Conservation (phyloP, 805 yeast species). For the Suhomyces emberorum region DNA sequence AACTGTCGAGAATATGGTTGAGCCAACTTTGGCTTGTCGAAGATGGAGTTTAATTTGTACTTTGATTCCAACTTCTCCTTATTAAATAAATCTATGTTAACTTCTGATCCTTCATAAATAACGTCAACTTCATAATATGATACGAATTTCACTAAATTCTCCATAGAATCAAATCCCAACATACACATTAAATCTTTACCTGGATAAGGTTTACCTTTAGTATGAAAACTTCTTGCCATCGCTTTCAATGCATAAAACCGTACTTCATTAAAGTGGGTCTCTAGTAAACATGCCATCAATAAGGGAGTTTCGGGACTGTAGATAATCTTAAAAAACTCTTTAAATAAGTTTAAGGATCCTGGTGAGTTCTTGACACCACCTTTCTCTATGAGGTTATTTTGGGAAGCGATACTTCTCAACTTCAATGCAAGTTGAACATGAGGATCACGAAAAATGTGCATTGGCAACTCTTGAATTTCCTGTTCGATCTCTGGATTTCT, state of each 20-base stretch:
- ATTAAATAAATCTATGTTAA: slow-evolving; percentile 38
- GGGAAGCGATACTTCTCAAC: slow-evolving; percentile 63
- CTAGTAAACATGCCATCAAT: slow-evolving; percentile 69
- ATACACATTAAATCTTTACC: slow-evolving; percentile 43
- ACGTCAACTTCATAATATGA: slow-evolving; percentile 58
- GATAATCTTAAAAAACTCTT: slow-evolving; percentile 57
- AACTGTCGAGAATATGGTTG: slow-evolving; percentile 34
- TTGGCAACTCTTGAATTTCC: slow-evolving; percentile 67
- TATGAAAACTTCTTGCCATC: slow-evolving; percentile 63
- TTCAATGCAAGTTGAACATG: slow-evolving; percentile 68
- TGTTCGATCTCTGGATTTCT: slow-evolving; percentile 84
- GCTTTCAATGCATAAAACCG: slow-evolving; percentile 70
- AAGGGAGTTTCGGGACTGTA: slow-evolving; percentile 54
- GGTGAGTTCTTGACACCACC: slow-evolving; percentile 48
- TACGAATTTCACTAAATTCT: slow-evolving; percentile 55
- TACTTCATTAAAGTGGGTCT: slow-evolving; percentile 75
- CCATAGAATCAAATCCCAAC: slow-evolving; percentile 65
- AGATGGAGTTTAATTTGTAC: slow-evolving; percentile 36
- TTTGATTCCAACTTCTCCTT: slow-evolving; percentile 39
- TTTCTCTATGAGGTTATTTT: slow-evolving; percentile 56
- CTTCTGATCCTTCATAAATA: slow-evolving; percentile 25
- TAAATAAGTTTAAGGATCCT: slow-evolving; percentile 60
- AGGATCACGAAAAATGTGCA: slow-evolving; percentile 47
- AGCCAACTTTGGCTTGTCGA: slow-evolving; percentile 36
- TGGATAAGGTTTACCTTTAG: slow-evolving; percentile 65